phyloP scores from a whole-genome alignment of 139 green algal genomes.

The Asterochloris sp. region DNA sequence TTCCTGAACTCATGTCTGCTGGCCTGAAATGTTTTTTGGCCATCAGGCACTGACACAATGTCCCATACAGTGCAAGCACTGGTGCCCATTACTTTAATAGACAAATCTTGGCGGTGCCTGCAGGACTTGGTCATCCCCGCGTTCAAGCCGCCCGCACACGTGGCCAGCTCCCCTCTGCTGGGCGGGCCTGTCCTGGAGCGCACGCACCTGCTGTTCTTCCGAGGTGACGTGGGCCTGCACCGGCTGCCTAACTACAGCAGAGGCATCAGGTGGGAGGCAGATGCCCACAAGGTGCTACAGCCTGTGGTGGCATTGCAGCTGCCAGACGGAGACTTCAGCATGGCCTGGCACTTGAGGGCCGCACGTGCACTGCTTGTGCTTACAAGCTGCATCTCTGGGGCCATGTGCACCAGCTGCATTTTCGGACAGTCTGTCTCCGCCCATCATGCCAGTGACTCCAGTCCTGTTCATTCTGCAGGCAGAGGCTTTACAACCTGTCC shows the following conservation, averaged over 20 bases:
- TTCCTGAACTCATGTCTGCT: no score
- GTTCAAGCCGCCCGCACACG: slow-evolving; percentile 37
- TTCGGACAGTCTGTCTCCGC: no score
- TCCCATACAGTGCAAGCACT: background rate
- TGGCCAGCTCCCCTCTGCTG: slow-evolving; percentile 20
- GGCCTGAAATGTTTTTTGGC: no score
- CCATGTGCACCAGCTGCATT: background rate
- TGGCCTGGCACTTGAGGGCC: slow-evolving; percentile 13
- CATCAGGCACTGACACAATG: background rate
- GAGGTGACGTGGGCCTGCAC: slow-evolving; percentile 25
- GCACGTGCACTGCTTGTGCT: background rate
- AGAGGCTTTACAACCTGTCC: background rate
- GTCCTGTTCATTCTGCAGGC: no score
- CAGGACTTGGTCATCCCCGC: slow-evolving; percentile 55
- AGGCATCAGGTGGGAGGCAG: slow-evolving; percentile 32
- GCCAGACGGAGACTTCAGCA: slow-evolving; percentile 8
- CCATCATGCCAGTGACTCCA: no score
- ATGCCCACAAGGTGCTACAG: no score
- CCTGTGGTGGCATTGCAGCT: no score
- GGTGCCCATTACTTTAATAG: background rate
- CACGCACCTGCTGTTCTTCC: slow-evolving; percentile 34
- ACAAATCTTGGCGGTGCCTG: background rate
- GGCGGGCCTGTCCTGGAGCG: slow-evolving; percentile 15
- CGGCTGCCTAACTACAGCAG: slow-evolving; percentile 23
- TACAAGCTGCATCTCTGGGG: background rate